phyloP scores from a whole-genome alignment of 2,329 filamentous ascomycete genomes.

The Thermoascus crustaceus region DNA sequence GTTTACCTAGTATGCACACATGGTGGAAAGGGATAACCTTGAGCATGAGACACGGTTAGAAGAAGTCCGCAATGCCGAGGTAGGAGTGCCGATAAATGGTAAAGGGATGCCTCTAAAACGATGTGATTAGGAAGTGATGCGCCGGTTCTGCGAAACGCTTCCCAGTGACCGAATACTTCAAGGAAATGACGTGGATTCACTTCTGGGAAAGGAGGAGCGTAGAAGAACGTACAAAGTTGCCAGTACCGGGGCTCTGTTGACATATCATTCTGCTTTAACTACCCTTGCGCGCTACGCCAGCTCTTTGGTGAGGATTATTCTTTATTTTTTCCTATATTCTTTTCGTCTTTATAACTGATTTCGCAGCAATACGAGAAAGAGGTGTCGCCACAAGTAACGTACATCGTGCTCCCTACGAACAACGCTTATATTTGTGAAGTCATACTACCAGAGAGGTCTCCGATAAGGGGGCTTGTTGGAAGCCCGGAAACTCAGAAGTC shows the following conservation, averaged over 20 bases:
- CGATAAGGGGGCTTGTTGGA: slow-evolving; percentile 60
- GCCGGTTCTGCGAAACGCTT: slow-evolving; percentile 65
- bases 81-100: slow-evolving; percentile 12
- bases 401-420: slow-evolving; percentile 50
- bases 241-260: slow-evolving; percentile 67
- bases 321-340: not conserved
- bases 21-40: slow-evolving; percentile 68
- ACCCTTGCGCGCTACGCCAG: slow-evolving; percentile 67
- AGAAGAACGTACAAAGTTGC: slow-evolving; percentile 53
- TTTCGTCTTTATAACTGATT: slow-evolving; percentile 6
- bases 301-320: slow-evolving; percentile 45
- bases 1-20: slow-evolving; percentile 57
- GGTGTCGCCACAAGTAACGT: slow-evolving; percentile 44
- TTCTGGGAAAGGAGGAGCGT: slow-evolving; percentile 45
- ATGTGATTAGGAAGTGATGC: slow-evolving; percentile 47
- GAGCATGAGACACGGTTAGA: slow-evolving; percentile 54
- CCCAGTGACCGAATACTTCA: slow-evolving; percentile 65
- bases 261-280: slow-evolving; percentile 63
- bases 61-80: slow-evolving; percentile 39
- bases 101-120: not conserved
- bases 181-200: slow-evolving; percentile 49
- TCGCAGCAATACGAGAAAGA: slow-evolving; percentile 41
- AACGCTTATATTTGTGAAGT: slow-evolving; percentile 68
- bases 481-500: slow-evolving; percentile 59
- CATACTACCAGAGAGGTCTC: slow-evolving; percentile 65